Evolutionary conservation across 371 early-diverging fungal genomes (phyloP).

Genomic region (Smittium culicis): DNA sequence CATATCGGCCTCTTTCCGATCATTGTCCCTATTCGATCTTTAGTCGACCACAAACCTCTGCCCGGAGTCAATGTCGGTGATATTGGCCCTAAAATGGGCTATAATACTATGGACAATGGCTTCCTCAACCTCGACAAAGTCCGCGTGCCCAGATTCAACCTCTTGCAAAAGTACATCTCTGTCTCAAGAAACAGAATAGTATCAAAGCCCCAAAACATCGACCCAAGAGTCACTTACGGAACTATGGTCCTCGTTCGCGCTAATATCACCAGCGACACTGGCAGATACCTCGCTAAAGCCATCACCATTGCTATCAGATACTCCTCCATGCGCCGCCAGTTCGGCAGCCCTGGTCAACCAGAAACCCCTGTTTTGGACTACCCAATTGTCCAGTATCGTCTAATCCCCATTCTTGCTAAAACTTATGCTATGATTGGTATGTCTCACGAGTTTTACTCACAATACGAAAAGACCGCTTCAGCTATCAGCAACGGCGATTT

Average conservation of each 20-base stretch:
- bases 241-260: constrained; percentile 63
- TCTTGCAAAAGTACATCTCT: constrained; percentile 64
- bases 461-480: constrained; percentile 43
- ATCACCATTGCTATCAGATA: constrained; percentile 56
- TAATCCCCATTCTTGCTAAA: constrained; percentile 52
- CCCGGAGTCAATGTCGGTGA: constrained; percentile 81
- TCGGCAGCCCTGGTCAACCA: constrained; percentile 29
- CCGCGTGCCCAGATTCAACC: constrained; percentile 60
- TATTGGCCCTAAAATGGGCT: constrained; percentile 80
- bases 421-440: constrained; percentile 59
- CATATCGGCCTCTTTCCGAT: constrained; percentile 73
- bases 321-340: constrained; percentile 48
- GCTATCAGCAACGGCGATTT: constrained; percentile 37
- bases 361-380: constrained; percentile 66
- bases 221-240: constrained; percentile 53
- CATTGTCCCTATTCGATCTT: constrained; percentile 71
- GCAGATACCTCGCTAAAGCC: constrained; percentile 36
- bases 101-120: constrained; percentile 71
- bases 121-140: constrained; percentile 61
- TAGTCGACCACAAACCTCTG: constrained; percentile 54
- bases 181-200: constrained; percentile 55
- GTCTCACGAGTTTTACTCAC: constrained; percentile 42
- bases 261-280: constrained; percentile 40
- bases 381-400: constrained; percentile 57
- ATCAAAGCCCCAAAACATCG: constrained; percentile 43